Base-by-base conservation (phyloP, 495 filamentous ascomycete genomes). In the Daldinia bambusicola region DNA sequence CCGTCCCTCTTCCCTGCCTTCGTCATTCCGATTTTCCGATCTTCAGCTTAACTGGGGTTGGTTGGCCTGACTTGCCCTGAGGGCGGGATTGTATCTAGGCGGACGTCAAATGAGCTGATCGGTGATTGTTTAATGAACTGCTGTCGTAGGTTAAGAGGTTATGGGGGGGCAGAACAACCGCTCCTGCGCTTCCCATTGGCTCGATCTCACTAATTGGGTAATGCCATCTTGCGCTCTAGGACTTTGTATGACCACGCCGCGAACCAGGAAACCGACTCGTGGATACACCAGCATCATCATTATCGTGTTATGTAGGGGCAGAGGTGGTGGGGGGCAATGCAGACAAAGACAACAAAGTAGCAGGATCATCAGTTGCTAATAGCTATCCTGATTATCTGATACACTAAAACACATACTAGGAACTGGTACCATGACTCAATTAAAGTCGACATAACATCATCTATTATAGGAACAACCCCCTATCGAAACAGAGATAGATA, bases 21-120 rank as follows among this genome's bases (percentile, higher is more conserved):
- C 53, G 14, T 36, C 36, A 20, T 48, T 38, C 30, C 34, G 26
- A 52, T 26, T 55, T 58, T 14, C 56, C 43, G 41, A 40, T 50
- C 50, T 40, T 70, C 57, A 66, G 50, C 57, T 41, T 51, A 62
- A 41, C 56, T n/a, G 30, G 68, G 62, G 41, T 56, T 16, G 41
- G 31, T 32, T n/a, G n/a, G n/a, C n/a, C n/a, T n/a, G n/a, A n/a
- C n/a, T n/a, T n/a, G n/a, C n/a, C n/a, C n/a, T 55, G 18, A 22
- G 18, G n/a, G 43, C 48, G 55, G 67, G 48, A 55, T 67, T 48
- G 18, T 50, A 56, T 56, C 51, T 61, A 55, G 45, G 34, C 22
- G 26, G 26, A 53, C 67, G 53, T 70, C 67, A 65, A 71, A 63
- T 71, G 69, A 63, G 69, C 69, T 71, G 69, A 63, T 67, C 69